phyloP scores from a whole-genome alignment of 768 basidiomycete species.

The Pulveroboletus frians region DNA sequence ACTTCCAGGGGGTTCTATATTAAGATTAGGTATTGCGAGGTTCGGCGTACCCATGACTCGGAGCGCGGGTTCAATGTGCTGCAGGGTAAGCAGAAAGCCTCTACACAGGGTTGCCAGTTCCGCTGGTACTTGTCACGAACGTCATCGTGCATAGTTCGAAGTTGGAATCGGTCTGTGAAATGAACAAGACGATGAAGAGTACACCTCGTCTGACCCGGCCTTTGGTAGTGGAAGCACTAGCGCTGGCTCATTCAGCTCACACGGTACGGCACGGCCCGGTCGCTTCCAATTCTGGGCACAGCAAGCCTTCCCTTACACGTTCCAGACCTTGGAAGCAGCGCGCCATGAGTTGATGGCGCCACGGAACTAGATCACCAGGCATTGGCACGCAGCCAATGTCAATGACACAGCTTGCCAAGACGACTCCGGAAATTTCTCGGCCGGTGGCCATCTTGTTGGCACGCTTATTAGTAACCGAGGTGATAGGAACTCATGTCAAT shows the following conservation, averaged over 20 bases:
- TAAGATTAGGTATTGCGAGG: too few species aligned
- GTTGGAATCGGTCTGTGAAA: background rate
- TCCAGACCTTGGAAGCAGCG: too few species aligned
- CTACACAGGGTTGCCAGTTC: background rate
- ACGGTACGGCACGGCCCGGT: too few species aligned
- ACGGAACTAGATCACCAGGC: background rate
- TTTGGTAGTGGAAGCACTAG: background rate
- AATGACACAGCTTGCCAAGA: conserved; percentile 22
- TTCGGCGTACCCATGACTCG: background rate
- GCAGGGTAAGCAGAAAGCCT: background rate
- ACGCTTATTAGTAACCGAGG: background rate
- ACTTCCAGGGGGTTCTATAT: background rate
- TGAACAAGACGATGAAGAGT: background rate
- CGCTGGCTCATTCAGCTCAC: background rate
- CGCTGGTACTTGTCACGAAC: background rate
- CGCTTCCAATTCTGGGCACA: background rate
- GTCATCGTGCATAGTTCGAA: background rate
- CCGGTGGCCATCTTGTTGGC: background rate
- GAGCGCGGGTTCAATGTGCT: too few species aligned
- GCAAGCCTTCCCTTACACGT: conserved; percentile 5
- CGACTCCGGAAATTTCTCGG: background rate
- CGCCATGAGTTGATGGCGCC: too few species aligned
- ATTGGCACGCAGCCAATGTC: background rate
- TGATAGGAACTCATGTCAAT: background rate
- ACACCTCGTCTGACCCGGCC: background rate